Percentiles rank a stretch among this genome's conserved stretches.
These are phyloP conservation scores for Coniochaeta sp. DNA, from an alignment of 2,329 filamentous ascomycete species.

Conservation along the genomic window DNA sequence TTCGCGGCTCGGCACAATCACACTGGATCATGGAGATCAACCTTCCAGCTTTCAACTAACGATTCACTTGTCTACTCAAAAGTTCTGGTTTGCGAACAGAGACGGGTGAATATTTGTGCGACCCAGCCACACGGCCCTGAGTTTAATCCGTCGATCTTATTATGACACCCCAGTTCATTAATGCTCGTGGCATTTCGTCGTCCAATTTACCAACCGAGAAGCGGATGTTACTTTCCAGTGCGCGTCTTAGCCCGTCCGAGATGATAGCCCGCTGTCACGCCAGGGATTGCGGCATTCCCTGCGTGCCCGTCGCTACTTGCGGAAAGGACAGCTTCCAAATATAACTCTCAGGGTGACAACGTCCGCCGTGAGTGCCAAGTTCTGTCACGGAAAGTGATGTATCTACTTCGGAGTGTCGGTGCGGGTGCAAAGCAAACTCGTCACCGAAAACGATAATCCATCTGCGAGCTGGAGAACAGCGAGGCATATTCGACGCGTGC, in stretches of 20 bases:
- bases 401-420: background rate
- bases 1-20: background rate
- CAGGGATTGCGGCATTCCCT: background rate
- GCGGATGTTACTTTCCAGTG: constrained; percentile 3
- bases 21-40: too few species aligned
- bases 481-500: background rate
- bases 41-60: too few species aligned
- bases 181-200: constrained; percentile 1
- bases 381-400: background rate
- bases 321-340: constrained; percentile 1
- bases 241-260: background rate
- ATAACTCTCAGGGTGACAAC: background rate
- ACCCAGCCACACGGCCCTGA: constrained; percentile 11
- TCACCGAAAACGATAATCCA: background rate
- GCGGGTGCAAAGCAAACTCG: background rate
- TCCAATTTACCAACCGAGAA: background rate
- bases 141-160: constrained; percentile 17
- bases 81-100: too few species aligned
- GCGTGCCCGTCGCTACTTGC: background rate
- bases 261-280: background rate
- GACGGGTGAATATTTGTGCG: constrained; percentile 1
- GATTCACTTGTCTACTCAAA: too few species aligned
- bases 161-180: constrained; percentile 12
- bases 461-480: background rate
- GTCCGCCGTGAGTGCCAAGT: background rate